Base-by-base conservation (phyloP, 345 rosid species). In the Kernera saxatilis region DNA sequence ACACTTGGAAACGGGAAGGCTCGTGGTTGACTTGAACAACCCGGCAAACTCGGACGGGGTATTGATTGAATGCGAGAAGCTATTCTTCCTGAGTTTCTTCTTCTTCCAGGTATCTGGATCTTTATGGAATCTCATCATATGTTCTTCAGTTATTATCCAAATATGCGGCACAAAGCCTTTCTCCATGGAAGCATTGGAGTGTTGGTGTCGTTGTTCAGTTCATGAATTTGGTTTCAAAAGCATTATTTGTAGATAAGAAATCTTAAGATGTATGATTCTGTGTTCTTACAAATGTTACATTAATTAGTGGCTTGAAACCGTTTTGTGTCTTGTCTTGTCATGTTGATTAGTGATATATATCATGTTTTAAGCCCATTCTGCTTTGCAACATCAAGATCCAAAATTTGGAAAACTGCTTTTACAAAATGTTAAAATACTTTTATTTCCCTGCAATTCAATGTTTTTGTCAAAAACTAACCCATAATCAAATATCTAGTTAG, bases 1-100 rank as follows among this genome's bases (percentile, higher is more conserved):
- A 89, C 96, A 4, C 96, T 94, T 40, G 99, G 96, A 62, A 84
- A 74, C 15, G 80, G 84, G 43, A 94, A 94, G 83, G 86, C 85
- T 61, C 85, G 80, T 79, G 77, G 70, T 75, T 93, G 73, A 75
- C 21, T 13, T 37, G 15, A 48, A 56, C 37, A 13, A 59, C 26
- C 26, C 36, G 15, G 12, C 36, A 15, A 63, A 50, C 49, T 26
- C 32, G 1, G 22, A 58, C 58, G 43, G 8, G 74, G 22, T 64
- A 30, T 46, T 25, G 69, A 27, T 56, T 52, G 64, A 51, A 27
- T 69, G 41, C 51, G 64, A 64, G 69, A 64, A 58, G 29, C 15
- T 26, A 51, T 44, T 26, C 35, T 22, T 55, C 51, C 1, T 6
- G 76, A 11, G 67, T 44, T 46, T 64, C 58, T 44, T 63, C 63